Conservation (phyloP, 169 alveolate genomes). For the Cyclospora cayetanensis region DNA sequence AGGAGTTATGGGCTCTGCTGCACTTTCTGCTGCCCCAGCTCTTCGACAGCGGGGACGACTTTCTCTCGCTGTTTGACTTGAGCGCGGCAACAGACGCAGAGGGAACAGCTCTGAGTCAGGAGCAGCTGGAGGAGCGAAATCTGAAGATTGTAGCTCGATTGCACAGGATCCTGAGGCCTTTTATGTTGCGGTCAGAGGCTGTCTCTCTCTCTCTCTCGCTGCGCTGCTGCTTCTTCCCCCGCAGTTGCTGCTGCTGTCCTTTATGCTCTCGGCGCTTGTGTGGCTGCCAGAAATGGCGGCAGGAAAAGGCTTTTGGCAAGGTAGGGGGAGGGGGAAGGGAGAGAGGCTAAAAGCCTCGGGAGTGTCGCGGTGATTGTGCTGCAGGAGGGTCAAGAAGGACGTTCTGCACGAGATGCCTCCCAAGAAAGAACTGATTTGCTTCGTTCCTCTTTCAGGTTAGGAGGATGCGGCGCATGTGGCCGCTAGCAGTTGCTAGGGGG, state of each 20-base stretch:
- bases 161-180: constrained; percentile 95
- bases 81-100: constrained; percentile 80
- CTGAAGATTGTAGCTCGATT: constrained; percentile 87
- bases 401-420: constrained; percentile 97
- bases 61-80: constrained; percentile 90
- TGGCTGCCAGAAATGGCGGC: background rate
- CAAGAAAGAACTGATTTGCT: constrained; percentile 89
- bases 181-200: constrained; percentile 85
- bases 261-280: too few relatives aligned
- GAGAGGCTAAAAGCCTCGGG: constrained; percentile 86
- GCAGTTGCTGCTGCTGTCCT: background rate
- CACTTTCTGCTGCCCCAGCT: constrained; percentile 98
- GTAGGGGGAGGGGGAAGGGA: background rate
- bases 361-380: constrained; percentile 96
- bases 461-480: too few relatives aligned
- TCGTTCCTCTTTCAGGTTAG: constrained; percentile 54
- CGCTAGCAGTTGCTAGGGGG: too few relatives aligned
- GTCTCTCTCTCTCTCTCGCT: too few relatives aligned
- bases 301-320: background rate
- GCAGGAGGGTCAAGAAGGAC: constrained; percentile 96
- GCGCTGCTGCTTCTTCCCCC: too few relatives aligned
- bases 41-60: constrained; percentile 96
- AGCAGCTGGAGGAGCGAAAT: constrained; percentile 79
- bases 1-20: constrained; percentile 98
- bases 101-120: constrained; percentile 66